Conservation (phyloP, 345 rosid genomes). For the Gossypium raimondii region DNA sequence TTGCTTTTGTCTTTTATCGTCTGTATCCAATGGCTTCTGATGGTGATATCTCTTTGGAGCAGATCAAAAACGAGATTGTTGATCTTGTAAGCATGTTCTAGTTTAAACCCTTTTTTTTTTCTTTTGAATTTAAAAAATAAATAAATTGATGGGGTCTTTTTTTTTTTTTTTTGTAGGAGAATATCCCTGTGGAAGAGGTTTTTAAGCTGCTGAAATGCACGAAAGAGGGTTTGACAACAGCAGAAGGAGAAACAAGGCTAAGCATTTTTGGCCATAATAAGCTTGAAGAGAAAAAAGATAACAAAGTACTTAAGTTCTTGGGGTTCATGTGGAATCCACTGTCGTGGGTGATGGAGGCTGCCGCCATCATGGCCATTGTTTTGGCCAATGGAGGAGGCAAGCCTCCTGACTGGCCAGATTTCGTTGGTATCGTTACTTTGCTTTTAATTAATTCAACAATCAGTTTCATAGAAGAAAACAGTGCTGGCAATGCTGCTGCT, state of each 20-base stretch:
- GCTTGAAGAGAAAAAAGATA: conserved; percentile 82
- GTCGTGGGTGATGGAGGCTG: conserved; percentile 97
- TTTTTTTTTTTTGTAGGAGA: conserved; percentile 40
- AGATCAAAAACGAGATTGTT: conserved; percentile 64
- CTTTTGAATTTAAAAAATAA: neutral
- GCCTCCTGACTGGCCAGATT: conserved; percentile 93
- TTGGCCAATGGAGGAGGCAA: conserved; percentile 92
- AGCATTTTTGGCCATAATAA: conserved; percentile 74
- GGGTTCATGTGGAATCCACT: conserved; percentile 98
- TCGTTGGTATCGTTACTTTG: conserved; percentile 65
- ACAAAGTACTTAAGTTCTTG: conserved; percentile 69
- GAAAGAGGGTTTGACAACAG: conserved; percentile 59
- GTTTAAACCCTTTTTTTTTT: neutral
- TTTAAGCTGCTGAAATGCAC: conserved; percentile 76
- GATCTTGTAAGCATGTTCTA: conserved; percentile 62
- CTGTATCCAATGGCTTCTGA: conserved; percentile 35
- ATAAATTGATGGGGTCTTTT: neutral
- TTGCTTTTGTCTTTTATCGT: neutral
- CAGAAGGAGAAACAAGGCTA: conserved; percentile 74
- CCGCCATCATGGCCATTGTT: conserved; percentile 91
- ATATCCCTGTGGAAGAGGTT: conserved; percentile 72
- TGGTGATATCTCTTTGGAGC: conserved; percentile 51
- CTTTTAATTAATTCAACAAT: conserved; percentile 85
- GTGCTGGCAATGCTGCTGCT: conserved; percentile 94
- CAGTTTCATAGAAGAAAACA: conserved; percentile 92